phyloP scores from a whole-genome alignment of 2,329 filamentous ascomycete genomes.

The Pyrenochaeta sp. region DNA sequence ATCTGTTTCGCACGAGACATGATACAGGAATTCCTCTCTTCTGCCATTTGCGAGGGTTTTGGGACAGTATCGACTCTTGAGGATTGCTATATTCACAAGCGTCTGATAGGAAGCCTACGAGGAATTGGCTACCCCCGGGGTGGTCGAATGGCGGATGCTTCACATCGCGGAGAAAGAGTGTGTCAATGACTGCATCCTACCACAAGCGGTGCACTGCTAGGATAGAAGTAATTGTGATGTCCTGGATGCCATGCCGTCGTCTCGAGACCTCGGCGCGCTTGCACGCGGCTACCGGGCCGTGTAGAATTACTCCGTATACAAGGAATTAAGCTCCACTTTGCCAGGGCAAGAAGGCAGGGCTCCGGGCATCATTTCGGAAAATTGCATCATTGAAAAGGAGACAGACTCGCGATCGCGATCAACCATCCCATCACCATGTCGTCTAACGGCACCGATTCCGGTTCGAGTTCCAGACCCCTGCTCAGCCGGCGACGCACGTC shows the following conservation, averaged over 20 bases:
- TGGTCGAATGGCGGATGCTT: neutral
- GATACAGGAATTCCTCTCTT: no score
- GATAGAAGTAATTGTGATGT: no score
- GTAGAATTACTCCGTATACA: neutral
- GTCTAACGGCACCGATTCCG: neutral
- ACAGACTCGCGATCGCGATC: neutral
- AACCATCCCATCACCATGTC: neutral
- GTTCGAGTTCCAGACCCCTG: neutral
- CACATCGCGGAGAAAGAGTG: neutral
- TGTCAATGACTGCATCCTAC: no score
- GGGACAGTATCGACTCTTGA: no score
- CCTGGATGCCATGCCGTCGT: neutral
- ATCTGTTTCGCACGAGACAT: no score
- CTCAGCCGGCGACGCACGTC: neutral
- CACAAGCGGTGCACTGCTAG: no score
- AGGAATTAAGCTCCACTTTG: neutral
- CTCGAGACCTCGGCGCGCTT: neutral
- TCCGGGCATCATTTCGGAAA: neutral
- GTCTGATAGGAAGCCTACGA: no score
- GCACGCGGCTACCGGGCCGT: neutral
- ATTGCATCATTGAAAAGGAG: neutral
- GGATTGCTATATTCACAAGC: no score
- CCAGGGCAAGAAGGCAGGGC: neutral
- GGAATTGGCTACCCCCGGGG: neutral
- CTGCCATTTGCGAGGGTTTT: no score